Evolutionary conservation across 768 basidiomycete genomes (phyloP), one percentile per base, ranked within the genome.

Genomic region (Pleurotus tuber-regium): DNA sequence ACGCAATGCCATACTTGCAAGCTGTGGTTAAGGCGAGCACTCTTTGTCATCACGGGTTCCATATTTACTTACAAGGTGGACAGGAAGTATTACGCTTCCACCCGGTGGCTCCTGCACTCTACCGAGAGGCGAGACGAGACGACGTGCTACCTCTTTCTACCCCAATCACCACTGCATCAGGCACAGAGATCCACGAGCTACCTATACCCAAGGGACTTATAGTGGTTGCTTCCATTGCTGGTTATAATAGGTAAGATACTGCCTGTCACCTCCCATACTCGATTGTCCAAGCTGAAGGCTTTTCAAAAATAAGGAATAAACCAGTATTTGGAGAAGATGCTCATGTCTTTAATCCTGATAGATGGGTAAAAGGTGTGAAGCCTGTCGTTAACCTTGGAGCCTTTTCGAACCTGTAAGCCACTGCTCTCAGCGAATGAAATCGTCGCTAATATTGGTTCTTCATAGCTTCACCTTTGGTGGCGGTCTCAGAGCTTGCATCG

Each of bases 1-100:
- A 81, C 26, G 61, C 57, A 18, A 83, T 83, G 79, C 68, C 71
- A 18, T 80, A 75, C 46, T 61, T 75, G 24, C 63, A 61, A 30
- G 74, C 73, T 14, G 69, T 77, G 12, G 54, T 76, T 28, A 78
- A 78, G 66, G 77, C 74, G 24, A 47, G 63, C 52, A n/a, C 24
- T 24, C 4, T 23, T 28, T 30, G 43, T 31, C 31, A 10, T 54
- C 18, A 5, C 29, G 11, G 12, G 4, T 54, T 12, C 18, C 24
- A 9, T 40, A 16, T 42, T 12, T 23, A 28, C 24, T 21, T 12
- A 41, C 23, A n/a, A 40, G 25, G 18, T 10, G 46, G 21, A 43
- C 19, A 71, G 69, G 70, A 72, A 56, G 59, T 62, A 1, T 50
- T 69, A 44, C 60, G 70, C 26, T 65, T 63, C 39, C 63, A 68